A percentile compares a stretch with the other conserved stretches of the same genome.
These are phyloP conservation scores for Allodekkera sacchari DNA, from an alignment of 805 yeast genomes.

Conservation along the genomic window DNA sequence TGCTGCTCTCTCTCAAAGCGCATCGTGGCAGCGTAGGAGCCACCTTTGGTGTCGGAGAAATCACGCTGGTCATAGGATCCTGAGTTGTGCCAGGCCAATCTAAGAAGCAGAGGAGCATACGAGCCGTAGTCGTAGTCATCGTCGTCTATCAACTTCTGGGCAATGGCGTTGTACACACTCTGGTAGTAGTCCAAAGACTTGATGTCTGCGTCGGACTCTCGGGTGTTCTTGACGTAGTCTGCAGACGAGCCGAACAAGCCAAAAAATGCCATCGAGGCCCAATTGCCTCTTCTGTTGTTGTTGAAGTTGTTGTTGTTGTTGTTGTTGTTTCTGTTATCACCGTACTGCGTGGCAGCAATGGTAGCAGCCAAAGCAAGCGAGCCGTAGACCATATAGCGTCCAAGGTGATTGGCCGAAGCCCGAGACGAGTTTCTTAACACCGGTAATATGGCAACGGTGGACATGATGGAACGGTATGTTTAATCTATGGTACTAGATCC, in stretches of 20 bases:
- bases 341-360: slow-evolving; percentile 20
- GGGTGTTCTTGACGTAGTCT: slow-evolving; percentile 19
- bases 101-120: slow-evolving; percentile 37
- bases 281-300: slow-evolving; percentile 10
- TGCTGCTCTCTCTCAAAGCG: slow-evolving; percentile 39
- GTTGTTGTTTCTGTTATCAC: slow-evolving; percentile 10
- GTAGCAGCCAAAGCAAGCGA: slow-evolving; percentile 22
- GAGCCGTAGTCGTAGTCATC: slow-evolving; percentile 58
- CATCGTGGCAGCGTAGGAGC: slow-evolving; percentile 51
- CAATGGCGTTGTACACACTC: slow-evolving; percentile 67
- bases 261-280: slow-evolving; percentile 14
- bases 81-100: slow-evolving; percentile 43
- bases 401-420: not conserved
- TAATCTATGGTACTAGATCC: no score
- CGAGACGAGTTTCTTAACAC: not conserved
- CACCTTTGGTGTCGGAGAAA: slow-evolving; percentile 32
- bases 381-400: slow-evolving; percentile 1
- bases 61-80: slow-evolving; percentile 37
- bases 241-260: slow-evolving; percentile 29
- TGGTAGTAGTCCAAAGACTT: slow-evolving; percentile 48
- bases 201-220: slow-evolving; percentile 24
- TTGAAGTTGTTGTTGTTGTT: slow-evolving; percentile 10
- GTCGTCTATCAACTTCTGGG: slow-evolving; percentile 43
- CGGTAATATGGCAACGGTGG: slow-evolving; percentile 1
- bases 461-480: no score